Evolutionary conservation across 345 rosid genomes (phyloP), one percentile per base, ranked within the genome.

Genomic region (Murraya paniculata): DNA sequence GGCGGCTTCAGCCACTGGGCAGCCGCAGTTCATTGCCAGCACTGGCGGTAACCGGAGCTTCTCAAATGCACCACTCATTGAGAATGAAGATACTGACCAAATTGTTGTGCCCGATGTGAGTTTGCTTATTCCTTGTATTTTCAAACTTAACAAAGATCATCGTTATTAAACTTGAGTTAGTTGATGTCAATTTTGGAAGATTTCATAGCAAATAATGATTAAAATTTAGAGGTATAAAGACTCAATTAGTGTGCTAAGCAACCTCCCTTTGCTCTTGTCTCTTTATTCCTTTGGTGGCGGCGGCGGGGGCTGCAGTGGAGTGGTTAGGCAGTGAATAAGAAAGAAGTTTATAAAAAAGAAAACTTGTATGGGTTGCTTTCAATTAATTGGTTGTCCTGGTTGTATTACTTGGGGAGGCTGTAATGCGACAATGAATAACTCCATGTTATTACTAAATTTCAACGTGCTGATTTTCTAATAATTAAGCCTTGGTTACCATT

Each of bases 41-140:
- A 79, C 86, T 19, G 97, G 94, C n/a, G 97, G 94, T 33, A 89
- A 80, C 45, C 79, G 83, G 83, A 87, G 91, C 80, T 91, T 79
- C 76, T 88, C 96, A 28, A 85, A 84, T 80, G 82, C 91, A 24
- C 99, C 99, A 0, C 83, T 95, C 71, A 91, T 92, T 74, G 87
- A 88, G 2, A 79, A 82, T 83, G 61, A 86, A 5, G 92, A 90
- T 50, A 27, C 81, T 41, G 79, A 90, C 71, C 96, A 92, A 81
- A 92, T 95, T 68, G 86, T 93, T 27, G 93, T 95, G 50, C 84
- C 99, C 1, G 97, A 95, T 79, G 98, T 95, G 84, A 79, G 87
- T 75, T 48, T 59, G 7, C 56, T 38, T 2, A 4, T 59, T 50
- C 3, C 28, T 67, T 50, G 35, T 66, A 30, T 68, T 30, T 18